Base-by-base conservation (phyloP, 495 filamentous ascomycete genomes). In the Lophium mytilinum region DNA sequence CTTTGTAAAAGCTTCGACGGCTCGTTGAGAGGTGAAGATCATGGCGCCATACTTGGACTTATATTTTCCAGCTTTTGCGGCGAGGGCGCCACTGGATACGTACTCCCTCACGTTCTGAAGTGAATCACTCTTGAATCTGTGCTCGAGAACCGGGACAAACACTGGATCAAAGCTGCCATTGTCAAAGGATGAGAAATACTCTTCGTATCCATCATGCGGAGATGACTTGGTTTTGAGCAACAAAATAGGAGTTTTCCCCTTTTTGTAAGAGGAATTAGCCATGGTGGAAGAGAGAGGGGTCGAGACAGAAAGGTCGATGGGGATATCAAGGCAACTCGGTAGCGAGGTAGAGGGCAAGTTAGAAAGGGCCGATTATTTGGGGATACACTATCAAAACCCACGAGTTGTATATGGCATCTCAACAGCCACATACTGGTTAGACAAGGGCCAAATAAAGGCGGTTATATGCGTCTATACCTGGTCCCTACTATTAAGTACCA, bases 1-100 rank as follows among this genome's bases (percentile, higher is more conserved):
- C 34, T 75, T 67, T 10, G 81, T 75, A 60, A 95, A 91, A 1
- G 83, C 90, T 63, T 96, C 93, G 10, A 96, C 93, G 6, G 93
- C 88, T 17, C 94, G 81, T 67, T 97, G 94, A 15, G 89, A 95
- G 0, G 93, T 98, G 69, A 98, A 94, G 47, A 96, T 87, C 50
- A 96, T 67, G 1, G 88, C 91, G 11, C 89, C 89, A 70, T 95
- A 95, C 56, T 73, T 68, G 50, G 71, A 58, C 47, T 24, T 7
- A 4, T 30, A 34, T n/a, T 4, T 11, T 21, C 4, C 43, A 12
- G 9, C 17, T 6, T 15, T 24, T 11, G 36, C 19, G 1, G 53
- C 11, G 46, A 73, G 71, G 3, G 57, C 65, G 2, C 58, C 57
- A 14, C 46, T 24, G 6, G 50, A 57, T 58, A 85, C 70, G 36